Evolutionary conservation across 2,329 filamentous ascomycete species (phyloP).

Genomic region (Hysterium pulicare): DNA sequence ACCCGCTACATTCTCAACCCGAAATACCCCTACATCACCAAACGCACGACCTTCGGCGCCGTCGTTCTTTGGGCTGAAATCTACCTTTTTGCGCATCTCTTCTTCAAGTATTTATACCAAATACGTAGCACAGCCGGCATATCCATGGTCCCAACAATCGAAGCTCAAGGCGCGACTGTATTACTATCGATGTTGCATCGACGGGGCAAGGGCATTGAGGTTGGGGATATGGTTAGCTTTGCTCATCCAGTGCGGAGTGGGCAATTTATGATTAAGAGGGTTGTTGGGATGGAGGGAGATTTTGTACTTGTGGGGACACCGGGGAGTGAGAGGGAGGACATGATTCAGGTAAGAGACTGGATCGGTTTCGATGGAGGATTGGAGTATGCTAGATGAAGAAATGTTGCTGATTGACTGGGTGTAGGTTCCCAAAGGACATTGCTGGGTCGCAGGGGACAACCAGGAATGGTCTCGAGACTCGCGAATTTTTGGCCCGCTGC

Average conservation of each 20-base stretch:
- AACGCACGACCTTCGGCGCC: no score
- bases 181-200: conserved; percentile 66
- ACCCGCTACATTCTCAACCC: no score
- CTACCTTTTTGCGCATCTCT: conserved; percentile 18
- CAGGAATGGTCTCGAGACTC: conserved; percentile 80
- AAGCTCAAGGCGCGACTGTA: conserved; percentile 63
- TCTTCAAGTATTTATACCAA: conserved; percentile 53
- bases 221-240: conserved; percentile 85
- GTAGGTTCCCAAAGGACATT: conserved; percentile 86
- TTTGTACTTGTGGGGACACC: conserved; percentile 68
- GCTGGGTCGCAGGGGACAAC: conserved; percentile 89
- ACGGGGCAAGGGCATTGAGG: conserved; percentile 61
- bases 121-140: conserved; percentile 62
- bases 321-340: conserved; percentile 39
- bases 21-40: no score
- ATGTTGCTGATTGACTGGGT: neutral
- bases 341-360: conserved; percentile 71
- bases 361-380: neutral
- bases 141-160: conserved; percentile 82
- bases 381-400: neutral
- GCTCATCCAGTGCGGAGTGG: conserved; percentile 64
- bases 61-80: neutral
- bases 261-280: conserved; percentile 70
- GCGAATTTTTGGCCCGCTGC: conserved; percentile 79
- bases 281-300: conserved; percentile 59